phyloP scores from a whole-genome alignment of 2,329 filamentous ascomycete genomes.

The Nigrospora sphaerica region DNA sequence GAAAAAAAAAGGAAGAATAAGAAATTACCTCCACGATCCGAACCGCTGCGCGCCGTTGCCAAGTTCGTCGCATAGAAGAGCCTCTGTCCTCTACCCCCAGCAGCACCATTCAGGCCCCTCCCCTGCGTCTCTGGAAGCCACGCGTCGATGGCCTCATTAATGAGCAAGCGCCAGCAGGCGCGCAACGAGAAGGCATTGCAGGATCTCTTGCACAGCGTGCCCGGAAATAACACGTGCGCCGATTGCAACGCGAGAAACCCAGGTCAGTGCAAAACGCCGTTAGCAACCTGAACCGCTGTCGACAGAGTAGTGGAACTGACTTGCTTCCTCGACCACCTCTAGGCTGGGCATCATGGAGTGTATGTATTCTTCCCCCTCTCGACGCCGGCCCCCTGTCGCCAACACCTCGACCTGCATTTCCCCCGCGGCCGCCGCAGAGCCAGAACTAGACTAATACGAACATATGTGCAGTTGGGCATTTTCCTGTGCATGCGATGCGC shows the following conservation, averaged over 20 bases:
- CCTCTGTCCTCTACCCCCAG: too few relatives aligned
- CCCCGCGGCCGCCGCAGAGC: not conserved
- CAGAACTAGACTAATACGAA: slow-evolving; percentile 3
- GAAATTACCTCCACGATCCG: too few relatives aligned
- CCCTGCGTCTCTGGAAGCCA: not conserved
- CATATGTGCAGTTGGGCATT: slow-evolving; percentile 65
- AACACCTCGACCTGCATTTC: too few relatives aligned
- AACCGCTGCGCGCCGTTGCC: too few relatives aligned
- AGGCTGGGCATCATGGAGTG: slow-evolving; percentile 97
- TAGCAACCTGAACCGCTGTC: too few relatives aligned
- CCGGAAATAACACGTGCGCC: slow-evolving; percentile 89
- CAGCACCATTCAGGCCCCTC: too few relatives aligned
- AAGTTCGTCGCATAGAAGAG: too few relatives aligned
- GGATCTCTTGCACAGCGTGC: slow-evolving; percentile 73
- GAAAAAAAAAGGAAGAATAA: too few relatives aligned
- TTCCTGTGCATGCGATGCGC: slow-evolving; percentile 98
- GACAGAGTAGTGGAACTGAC: slow-evolving; percentile 16
- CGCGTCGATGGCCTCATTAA: slow-evolving; percentile 56
- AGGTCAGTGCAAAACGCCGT: slow-evolving; percentile 46
- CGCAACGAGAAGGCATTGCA: slow-evolving; percentile 91
- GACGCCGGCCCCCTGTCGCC: too few relatives aligned
- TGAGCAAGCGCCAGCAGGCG: slow-evolving; percentile 96
- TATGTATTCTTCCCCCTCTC: slow-evolving; percentile 39
- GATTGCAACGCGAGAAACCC: slow-evolving; percentile 90
- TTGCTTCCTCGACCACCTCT: slow-evolving; percentile 12